Evolutionary conservation across 371 early-diverging fungal species (phyloP).

Genomic region (Rhizopus delemar): DNA sequence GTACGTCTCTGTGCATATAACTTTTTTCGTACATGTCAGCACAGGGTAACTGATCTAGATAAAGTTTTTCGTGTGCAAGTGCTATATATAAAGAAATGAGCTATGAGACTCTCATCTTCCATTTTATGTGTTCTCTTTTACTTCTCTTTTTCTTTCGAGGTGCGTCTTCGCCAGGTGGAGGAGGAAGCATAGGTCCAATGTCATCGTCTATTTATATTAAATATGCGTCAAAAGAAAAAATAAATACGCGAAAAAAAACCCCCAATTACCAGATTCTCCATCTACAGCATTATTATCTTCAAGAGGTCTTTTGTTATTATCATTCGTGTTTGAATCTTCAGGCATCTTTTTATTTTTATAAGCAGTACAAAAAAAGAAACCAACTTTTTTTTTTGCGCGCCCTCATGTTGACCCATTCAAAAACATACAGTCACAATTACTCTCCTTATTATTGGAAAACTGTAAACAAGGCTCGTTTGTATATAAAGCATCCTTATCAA

Average conservation of each 20-base stretch:
- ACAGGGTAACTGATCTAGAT: slow-evolving; percentile 74
- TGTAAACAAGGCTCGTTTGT: too few species aligned
- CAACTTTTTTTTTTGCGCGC: background rate
- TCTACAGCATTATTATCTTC: slow-evolving; percentile 13
- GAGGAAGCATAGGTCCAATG: slow-evolving; percentile 46
- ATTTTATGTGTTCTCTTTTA: slow-evolving; percentile 2
- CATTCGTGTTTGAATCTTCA: slow-evolving; percentile 21
- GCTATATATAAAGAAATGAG: slow-evolving; percentile 36
- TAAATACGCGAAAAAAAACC: background rate
- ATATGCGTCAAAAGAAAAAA: background rate
- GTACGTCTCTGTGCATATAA: slow-evolving; percentile 93
- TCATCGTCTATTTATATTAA: slow-evolving; percentile 27
- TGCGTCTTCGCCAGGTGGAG: slow-evolving; percentile 27
- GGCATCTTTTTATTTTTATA: slow-evolving; percentile 14
- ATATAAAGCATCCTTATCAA: too few species aligned
- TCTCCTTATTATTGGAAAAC: too few species aligned
- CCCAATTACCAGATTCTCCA: slow-evolving; percentile 22
- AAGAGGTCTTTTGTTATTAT: slow-evolving; percentile 29
- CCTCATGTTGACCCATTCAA: too few species aligned
- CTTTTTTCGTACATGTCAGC: slow-evolving; percentile 90
- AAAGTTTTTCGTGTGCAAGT: slow-evolving; percentile 75
- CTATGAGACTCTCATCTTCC: background rate
- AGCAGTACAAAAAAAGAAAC: background rate
- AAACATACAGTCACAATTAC: too few species aligned
- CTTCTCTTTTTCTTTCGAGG: slow-evolving; percentile 46